These are phyloP conservation scores for Leccinum insigne DNA, from an alignment of 1,284 basidiomycete species.

Conservation along the genomic window DNA sequence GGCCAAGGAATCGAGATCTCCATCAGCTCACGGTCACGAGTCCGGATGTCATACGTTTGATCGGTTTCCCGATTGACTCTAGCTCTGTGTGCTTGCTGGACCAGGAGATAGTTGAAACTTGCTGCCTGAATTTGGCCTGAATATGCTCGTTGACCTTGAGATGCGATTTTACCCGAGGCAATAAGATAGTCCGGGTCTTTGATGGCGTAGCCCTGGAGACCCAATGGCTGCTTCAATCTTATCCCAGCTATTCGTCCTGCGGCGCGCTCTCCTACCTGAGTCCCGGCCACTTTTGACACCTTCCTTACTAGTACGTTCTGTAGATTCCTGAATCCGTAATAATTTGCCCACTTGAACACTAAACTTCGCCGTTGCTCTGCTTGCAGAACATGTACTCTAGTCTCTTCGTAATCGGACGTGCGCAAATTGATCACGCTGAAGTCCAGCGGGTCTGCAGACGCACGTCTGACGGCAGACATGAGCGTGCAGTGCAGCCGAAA, in stretches of 20 bases:
- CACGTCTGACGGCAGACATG: conserved; percentile 49
- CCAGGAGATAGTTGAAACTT: too few relatives aligned
- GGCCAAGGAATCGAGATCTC: too few relatives aligned
- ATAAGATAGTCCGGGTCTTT: too few relatives aligned
- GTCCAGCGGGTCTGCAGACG: conserved; percentile 47
- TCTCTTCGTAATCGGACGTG: conserved; percentile 54
- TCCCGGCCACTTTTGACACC: conserved; percentile 81
- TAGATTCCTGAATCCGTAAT: conserved; percentile 97
- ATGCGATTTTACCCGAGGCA: too few relatives aligned
- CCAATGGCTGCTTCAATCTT: conserved; percentile 6
- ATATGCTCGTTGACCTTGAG: too few relatives aligned
- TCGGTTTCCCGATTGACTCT: too few relatives aligned
- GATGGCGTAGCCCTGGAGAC: too few relatives aligned
- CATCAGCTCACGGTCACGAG: too few relatives aligned
- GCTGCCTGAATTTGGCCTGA: too few relatives aligned
- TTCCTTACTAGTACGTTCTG: conserved; percentile 92
- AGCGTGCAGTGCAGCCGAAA: conserved; percentile 79
- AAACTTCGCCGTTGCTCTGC: conserved; percentile 47
- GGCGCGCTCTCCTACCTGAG: conserved; percentile 61
- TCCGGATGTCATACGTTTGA: too few relatives aligned
- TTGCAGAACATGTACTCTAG: conserved; percentile 58
- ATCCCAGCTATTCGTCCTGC: conserved; percentile 51
- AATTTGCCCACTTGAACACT: conserved; percentile 91
- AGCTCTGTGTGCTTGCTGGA: too few relatives aligned
- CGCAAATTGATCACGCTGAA: conserved; percentile 55